Conservation (phyloP, 352 stramenopile genomes). For the Globisporangium paddicum region DNA sequence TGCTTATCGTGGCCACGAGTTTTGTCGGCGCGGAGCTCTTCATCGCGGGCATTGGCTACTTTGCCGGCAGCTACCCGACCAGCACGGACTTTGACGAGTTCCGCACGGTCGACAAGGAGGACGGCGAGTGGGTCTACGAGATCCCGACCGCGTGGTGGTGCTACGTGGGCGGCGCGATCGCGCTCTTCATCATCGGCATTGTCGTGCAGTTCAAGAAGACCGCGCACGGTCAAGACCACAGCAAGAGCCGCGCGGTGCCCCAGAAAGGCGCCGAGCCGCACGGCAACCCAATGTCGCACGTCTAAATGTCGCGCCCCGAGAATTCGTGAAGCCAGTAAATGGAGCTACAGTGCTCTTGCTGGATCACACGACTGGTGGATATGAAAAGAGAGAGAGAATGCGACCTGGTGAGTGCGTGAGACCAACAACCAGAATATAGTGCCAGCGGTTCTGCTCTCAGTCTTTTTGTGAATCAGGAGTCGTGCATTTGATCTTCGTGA, state of each 20-base stretch:
- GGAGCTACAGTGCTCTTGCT: not conserved
- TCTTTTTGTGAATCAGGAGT: too few species aligned
- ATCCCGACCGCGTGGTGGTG: constrained; percentile 71
- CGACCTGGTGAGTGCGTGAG: not conserved
- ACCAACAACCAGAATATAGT: not conserved
- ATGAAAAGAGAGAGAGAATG: not conserved
- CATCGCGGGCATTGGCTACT: constrained; percentile 49
- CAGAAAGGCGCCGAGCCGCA: not conserved
- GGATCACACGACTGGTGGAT: not conserved
- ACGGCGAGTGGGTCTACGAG: constrained; percentile 51
- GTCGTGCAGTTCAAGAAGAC: constrained; percentile 62
- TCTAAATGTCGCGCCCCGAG: not conserved
- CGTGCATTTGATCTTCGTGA: too few species aligned
- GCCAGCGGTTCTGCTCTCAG: not conserved
- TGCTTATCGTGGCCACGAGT: constrained; percentile 47
- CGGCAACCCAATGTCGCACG: constrained; percentile 7
- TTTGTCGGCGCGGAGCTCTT: constrained; percentile 42
- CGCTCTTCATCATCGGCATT: constrained; percentile 57
- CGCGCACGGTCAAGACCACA: constrained; percentile 42
- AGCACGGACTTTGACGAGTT: constrained; percentile 41
- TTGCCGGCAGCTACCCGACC: constrained; percentile 51
- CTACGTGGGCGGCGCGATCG: constrained; percentile 55
- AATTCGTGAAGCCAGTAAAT: not conserved
- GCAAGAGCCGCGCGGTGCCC: constrained; percentile 22
- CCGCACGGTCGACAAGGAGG: constrained; percentile 11